Base-by-base conservation (phyloP, 225 moss, liverwort and hornwort species). In the Thuidium tamariscinum region DNA sequence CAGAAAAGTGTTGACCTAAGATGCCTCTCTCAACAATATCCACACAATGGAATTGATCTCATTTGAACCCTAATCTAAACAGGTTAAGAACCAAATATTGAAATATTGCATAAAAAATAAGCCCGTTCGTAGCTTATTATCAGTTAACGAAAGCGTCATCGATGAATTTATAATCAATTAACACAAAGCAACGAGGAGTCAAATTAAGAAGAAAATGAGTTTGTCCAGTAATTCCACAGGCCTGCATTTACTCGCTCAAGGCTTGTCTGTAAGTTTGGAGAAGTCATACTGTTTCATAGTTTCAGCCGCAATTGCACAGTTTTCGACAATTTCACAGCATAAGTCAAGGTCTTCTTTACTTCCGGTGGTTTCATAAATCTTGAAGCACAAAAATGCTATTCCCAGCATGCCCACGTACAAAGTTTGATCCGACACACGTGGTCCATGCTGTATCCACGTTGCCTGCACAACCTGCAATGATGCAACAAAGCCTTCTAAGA, bases 351-450 rank as follows among this genome's bases (percentile, higher is more conserved):
- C 98, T 82, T 93, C 95, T 77, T 89, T 86, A 72, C 95, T 94
- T 60, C 95, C 94, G 16, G 95, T 94, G 44, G 88, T 89, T 88
- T 92, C 88, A 80, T 94, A 90, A 81, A 94, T 68, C 84, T 95
- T 96, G 86, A 95, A 95, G 91, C 93, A 95, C 83, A 98, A 84
- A 91, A 94, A 95, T 18, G 96, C 95, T 76, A 96, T 96, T 89
- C 98, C 98, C 76, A 98, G 79, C 90, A 95, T 92, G 23, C 96
- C 98, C 29, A 93, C 94, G 64, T 96, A 98, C 95, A 98, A 91
- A 36, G 96, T 98, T 75, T 96, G 98, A 61, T 98, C 98, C 49
- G 92, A 95, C 81, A 98, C 96, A 48, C 94, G 91, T 55, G 94
- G 87, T 46, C 95, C 93, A 82, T 93, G 92, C 79, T 91, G 94